Percentiles rank a stretch among this genome's conserved stretches.
Evolutionary conservation across 305 asterid species (phyloP).

Genomic region (Ajuga reptans): DNA sequence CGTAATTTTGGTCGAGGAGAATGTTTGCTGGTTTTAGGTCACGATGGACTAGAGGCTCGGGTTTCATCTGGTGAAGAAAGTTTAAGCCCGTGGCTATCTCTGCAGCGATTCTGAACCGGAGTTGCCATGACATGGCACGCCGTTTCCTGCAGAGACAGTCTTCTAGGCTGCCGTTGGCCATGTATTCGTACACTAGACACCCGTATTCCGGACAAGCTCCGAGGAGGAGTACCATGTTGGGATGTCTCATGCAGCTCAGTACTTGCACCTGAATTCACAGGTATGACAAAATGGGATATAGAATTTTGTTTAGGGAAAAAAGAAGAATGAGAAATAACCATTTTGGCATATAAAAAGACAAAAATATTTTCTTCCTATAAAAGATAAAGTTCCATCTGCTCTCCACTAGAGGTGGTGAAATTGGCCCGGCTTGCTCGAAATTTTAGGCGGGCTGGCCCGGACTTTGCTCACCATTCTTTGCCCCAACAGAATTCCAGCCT

Average conservation of each 20-base stretch:
- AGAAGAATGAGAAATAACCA: too few species aligned
- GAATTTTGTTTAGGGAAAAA: too few species aligned
- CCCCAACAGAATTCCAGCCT: too few species aligned
- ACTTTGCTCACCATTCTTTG: too few species aligned
- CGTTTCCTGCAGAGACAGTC: conserved; percentile 49
- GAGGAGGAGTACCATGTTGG: conserved; percentile 74
- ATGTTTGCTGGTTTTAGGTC: conserved; percentile 85
- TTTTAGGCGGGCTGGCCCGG: too few species aligned
- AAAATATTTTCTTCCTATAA: too few species aligned
- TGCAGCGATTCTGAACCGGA: conserved; percentile 73
- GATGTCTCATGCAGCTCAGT: conserved; percentile 79
- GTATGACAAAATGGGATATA: too few species aligned
- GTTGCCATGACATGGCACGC: conserved; percentile 64
- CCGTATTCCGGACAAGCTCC: conserved; percentile 96
- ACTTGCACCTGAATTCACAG: conserved; percentile 55
- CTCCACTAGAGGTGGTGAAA: too few species aligned
- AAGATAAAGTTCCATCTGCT: too few species aligned
- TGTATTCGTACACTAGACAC: conserved; percentile 74
- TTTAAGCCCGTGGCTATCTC: conserved; percentile 69
- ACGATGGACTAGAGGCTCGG: conserved; percentile 84
- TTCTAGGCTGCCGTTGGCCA: conserved; percentile 77
- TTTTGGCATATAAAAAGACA: too few species aligned
- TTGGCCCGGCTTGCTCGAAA: too few species aligned
- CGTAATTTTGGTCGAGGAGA: conserved; percentile 60
- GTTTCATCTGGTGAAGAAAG: conserved; percentile 80